Evolutionary conservation across 1,139 yeast species (phyloP), one percentile per base, ranked within the genome.

Genomic region (Debaryomycetaceae sp.): DNA sequence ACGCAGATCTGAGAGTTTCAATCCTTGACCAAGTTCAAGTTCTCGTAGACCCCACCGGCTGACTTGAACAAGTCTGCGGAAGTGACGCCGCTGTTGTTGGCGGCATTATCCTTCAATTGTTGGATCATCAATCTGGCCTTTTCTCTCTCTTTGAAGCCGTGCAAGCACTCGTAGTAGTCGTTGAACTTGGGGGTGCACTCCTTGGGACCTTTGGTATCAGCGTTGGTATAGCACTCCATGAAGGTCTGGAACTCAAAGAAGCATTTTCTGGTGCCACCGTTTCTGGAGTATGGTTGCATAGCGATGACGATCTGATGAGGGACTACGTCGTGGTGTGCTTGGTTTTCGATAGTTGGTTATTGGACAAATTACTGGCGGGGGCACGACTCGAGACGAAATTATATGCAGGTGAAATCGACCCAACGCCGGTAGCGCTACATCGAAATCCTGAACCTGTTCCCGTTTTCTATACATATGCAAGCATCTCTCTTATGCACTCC

Each of bases 391-490:
- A 6, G 21, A 7, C 8, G 5, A 11, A 21, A 13, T 25, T 15
- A 10, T 26, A 10, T 26, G 10, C 28, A 14, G 28, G n/a, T n/a
- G 18, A 26, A 15, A 8, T 23, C 25, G 16, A 10, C 25, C 25
- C 18, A 18, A 23, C 25, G 16, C 25, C 25, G 21, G 21, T 19
- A 10, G 10, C 10, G n/a, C n/a, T n/a, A n/a, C n/a, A n/a, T n/a
- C n/a, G n/a, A n/a, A n/a, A n/a, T n/a, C n/a, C n/a, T n/a, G n/a
- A n/a, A n/a, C n/a, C n/a, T n/a, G n/a, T n/a, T n/a, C n/a, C n/a
- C n/a, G n/a, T n/a, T n/a, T 18, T 6, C 32, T 54, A 65, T 38
- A 83, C 83, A 51, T 78, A 79, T 4, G 97, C 96, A 43, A 89
- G 59, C 81, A 85, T 79, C 28, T 77, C 79, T 39, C 85, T 69